Evolutionary conservation across 805 yeast species (phyloP).

Genomic region (Hanseniaspora opuntiae): DNA sequence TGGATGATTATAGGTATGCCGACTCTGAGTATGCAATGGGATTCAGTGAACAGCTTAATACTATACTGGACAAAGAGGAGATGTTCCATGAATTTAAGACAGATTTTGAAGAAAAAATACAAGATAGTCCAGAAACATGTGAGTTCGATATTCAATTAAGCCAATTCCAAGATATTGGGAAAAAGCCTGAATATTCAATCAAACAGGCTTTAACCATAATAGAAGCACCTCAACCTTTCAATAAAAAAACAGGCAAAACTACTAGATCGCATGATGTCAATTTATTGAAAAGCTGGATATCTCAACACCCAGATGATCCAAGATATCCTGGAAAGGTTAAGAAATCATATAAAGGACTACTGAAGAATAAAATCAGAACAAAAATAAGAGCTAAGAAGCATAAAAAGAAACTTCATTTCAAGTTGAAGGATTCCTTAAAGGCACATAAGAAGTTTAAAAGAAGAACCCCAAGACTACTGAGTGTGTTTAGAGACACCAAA

Average conservation of each 20-base stretch:
- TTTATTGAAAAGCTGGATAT: conserved; percentile 67
- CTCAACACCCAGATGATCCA: conserved; percentile 46
- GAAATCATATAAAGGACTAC: conserved; percentile 77
- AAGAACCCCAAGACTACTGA: conserved; percentile 30
- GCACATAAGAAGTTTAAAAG: conserved; percentile 24
- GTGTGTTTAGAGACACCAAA: conserved; percentile 60
- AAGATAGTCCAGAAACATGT: conserved; percentile 20
- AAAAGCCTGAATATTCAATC: conserved; percentile 17
- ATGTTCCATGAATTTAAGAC: conserved; percentile 18
- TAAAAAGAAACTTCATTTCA: conserved; percentile 24
- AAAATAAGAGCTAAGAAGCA: conserved; percentile 41
- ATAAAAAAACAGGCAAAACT: conserved; percentile 55
- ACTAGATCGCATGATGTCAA: conserved; percentile 85
- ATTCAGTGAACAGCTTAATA: conserved; percentile 42
- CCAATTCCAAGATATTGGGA: conserved; percentile 33
- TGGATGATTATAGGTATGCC: conserved; percentile 33
- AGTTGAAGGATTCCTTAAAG: conserved; percentile 22
- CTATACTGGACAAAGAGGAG: conserved; percentile 22
- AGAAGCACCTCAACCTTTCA: conserved; percentile 78
- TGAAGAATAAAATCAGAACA: conserved; percentile 61
- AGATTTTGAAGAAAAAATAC: conserved; percentile 25
- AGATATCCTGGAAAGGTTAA: conserved; percentile 62
- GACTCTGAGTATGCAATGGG: conserved; percentile 29
- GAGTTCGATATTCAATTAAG: conserved; percentile 30
- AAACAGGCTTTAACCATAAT: conserved; percentile 52